These are phyloP conservation scores for Helicostylum pulchrum DNA, from an alignment of 192 early-diverging fungal species.

Conservation along the genomic window DNA sequence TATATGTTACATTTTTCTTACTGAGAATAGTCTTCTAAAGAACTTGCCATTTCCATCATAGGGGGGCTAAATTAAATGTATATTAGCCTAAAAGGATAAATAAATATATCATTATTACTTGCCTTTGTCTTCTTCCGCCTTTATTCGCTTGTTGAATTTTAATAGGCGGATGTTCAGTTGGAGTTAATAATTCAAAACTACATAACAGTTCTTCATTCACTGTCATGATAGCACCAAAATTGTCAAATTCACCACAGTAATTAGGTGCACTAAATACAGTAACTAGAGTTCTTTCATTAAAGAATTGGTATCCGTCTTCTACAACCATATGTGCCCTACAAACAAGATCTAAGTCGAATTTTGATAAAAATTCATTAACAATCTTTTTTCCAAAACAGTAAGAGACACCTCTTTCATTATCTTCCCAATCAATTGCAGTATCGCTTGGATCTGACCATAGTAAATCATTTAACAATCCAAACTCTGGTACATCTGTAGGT, in stretches of 20 bases:
- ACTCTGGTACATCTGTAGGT: conserved; percentile 89
- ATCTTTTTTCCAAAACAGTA: conserved; percentile 89
- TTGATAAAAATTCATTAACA: conserved; percentile 82
- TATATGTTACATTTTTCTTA: too few species aligned
- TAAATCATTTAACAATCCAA: conserved; percentile 86
- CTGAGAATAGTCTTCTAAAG: too few species aligned
- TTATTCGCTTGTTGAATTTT: too few species aligned
- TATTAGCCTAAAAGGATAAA: too few species aligned
- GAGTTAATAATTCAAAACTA: conserved; percentile 55
- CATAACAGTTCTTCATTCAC: conserved; percentile 81
- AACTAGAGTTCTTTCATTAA: conserved; percentile 87
- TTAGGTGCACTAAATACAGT: conserved; percentile 95
- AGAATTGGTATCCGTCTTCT: conserved; percentile 95
- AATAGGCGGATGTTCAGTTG: conserved; percentile 26
- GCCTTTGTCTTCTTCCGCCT: too few species aligned
- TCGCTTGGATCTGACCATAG: conserved; percentile 93
- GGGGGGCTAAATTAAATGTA: too few species aligned
- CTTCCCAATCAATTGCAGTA: conserved; percentile 78
- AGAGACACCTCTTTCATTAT: conserved; percentile 93
- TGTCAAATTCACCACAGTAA: conserved; percentile 91
- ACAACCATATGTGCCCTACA: conserved; percentile 94
- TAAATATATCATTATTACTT: too few species aligned
- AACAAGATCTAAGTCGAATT: conserved; percentile 94
- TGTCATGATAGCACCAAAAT: conserved; percentile 87
- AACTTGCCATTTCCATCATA: too few species aligned